phyloP scores from a whole-genome alignment of 2,329 filamentous ascomycete species.

The Penicillium polonicum region DNA sequence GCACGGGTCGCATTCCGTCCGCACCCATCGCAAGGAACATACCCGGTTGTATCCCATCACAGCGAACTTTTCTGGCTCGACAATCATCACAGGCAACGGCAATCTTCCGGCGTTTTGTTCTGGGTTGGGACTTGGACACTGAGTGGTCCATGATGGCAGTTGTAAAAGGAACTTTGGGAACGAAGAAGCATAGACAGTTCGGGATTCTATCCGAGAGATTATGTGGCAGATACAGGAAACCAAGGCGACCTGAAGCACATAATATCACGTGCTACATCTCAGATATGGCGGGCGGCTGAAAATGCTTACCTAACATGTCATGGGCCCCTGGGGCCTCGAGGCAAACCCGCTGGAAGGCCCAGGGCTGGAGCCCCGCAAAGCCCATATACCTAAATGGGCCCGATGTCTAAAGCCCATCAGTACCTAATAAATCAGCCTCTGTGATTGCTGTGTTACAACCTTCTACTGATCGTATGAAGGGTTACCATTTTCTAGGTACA shows the following conservation, averaged over 20 bases:
- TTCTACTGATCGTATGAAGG: too few species aligned
- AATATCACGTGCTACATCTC: neutral
- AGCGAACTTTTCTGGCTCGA: conserved; percentile 45
- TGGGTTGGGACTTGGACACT: neutral
- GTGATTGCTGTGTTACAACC: too few species aligned
- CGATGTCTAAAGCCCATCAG: too few species aligned
- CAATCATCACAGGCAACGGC: conserved; percentile 47
- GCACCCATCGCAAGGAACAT: conserved; percentile 5
- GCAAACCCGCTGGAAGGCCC: too few species aligned
- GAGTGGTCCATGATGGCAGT: neutral
- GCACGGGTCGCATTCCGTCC: conserved; percentile 17
- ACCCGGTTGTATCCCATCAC: conserved; percentile 40
- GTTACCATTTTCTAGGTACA: too few species aligned
- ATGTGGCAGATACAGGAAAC: neutral
- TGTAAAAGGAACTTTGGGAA: neutral
- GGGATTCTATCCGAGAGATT: conserved; percentile 1
- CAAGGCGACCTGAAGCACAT: neutral
- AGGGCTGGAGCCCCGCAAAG: too few species aligned
- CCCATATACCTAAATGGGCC: too few species aligned
- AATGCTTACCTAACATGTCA: neutral
- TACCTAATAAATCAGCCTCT: too few species aligned
- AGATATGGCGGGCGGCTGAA: too few species aligned
- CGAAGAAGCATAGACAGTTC: neutral
- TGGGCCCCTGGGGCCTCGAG: too few species aligned
- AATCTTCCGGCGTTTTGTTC: conserved; percentile 45